Evolutionary conservation across 1,139 yeast genomes (phyloP), one percentile per base, ranked within the genome.

Genomic region (Debaryomyces psychrophilus): DNA sequence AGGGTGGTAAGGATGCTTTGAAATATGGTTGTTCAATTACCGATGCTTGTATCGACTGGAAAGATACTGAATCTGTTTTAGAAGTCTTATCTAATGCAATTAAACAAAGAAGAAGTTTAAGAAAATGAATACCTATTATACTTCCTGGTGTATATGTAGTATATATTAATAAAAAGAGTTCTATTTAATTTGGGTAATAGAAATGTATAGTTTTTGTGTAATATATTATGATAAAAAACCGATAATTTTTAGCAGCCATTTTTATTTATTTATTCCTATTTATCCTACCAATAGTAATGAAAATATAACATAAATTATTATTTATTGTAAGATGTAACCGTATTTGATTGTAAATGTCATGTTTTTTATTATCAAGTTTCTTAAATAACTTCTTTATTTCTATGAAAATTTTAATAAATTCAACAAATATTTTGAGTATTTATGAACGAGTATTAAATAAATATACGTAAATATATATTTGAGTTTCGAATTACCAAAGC

Each of bases 11-110:
- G 64, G 81, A 79, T 51, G 71, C 70, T 23, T 78, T 92, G 67
- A 81, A 85, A 59, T 92, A 93, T 70, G 98, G 98, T 48, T 88
- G 93, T 57, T 88, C 96, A 42, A 92, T 93, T 61, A 93, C 99
- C 31, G 98, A 93, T 69, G 97, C 97, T 31, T 93, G 99, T 77
- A 90, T 93, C 54, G 81, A 88, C 56, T 89, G 96, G 88, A 92
- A 87, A 39, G 78, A 82, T 50, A 93, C 98, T 31, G 90, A 79
- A 52, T 75, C 71, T 12, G 93, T 89, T 44, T 77, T 93, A 60
- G 77, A 79, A 49, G 72, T 73, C 34, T 80, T 93, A 59, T 85
- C 97, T 25, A 80, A 80, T 47, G 95, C 96, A 48, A 93, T 92
- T 31, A 82, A 82, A 65, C 77, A 77, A 48, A 85, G 96, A 77